Evolutionary conservation across 164 flowering plant genomes (phyloP).

Genomic region (grape (Vitis vinifera)): DNA sequence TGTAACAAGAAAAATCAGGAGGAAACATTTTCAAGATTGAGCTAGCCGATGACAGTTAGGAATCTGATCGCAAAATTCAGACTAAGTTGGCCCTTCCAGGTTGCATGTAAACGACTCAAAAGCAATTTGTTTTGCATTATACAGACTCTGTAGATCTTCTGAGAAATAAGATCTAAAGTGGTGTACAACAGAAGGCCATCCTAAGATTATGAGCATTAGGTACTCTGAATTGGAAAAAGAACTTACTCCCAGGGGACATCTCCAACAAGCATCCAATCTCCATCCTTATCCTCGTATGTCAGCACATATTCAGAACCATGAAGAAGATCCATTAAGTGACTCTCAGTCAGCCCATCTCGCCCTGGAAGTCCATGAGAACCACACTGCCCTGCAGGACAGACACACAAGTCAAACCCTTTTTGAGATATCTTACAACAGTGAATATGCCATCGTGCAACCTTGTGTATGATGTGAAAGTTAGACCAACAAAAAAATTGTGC

Average conservation of each 20-base stretch:
- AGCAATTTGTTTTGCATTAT: no score
- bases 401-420: slow-evolving; percentile 6
- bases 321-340: slow-evolving; percentile 36
- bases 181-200: no score
- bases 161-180: no score
- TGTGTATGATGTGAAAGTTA: not conserved
- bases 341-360: slow-evolving; percentile 37
- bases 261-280: slow-evolving; percentile 77
- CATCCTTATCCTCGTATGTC: slow-evolving; percentile 64
- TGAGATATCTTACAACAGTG: not conserved
- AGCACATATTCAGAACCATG: slow-evolving; percentile 55
- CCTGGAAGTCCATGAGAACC: slow-evolving; percentile 34
- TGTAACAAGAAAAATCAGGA: slow-evolving; percentile 14
- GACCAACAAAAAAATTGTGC: not conserved
- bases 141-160: no score
- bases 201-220: no score
- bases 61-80: no score
- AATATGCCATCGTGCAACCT: not conserved
- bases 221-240: not conserved
- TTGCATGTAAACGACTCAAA: no score
- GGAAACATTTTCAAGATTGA: not conserved
- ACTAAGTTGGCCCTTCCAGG: no score
- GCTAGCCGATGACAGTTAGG: no score
- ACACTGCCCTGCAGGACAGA: slow-evolving; percentile 34
- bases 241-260: slow-evolving; percentile 74